Percentiles rank a stretch among this genome's conserved stretches.
Conservation (phyloP, 208 protist genomes). For the Acanthamoeba triangularis region DNA sequence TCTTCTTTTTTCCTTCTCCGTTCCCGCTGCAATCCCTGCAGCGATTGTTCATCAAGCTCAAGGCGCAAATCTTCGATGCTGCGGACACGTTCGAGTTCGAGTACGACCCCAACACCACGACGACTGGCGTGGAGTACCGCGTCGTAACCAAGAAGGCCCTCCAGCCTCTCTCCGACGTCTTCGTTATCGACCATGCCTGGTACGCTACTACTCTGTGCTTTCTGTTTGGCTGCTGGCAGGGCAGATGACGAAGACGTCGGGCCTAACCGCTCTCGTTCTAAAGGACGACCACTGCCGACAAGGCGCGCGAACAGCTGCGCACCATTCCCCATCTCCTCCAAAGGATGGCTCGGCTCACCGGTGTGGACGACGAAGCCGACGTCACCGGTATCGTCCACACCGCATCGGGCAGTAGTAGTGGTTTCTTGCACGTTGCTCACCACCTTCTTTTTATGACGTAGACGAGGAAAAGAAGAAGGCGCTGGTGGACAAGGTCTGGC, state of each 20-base stretch:
- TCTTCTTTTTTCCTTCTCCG: background rate
- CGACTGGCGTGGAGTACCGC: constrained; percentile 29
- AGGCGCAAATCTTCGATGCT: constrained; percentile 59
- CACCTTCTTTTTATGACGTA: background rate
- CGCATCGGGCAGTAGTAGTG: too few relatives aligned
- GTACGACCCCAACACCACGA: constrained; percentile 62
- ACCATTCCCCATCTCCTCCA: constrained; percentile 51
- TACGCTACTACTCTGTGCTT: background rate
- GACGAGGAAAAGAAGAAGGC: background rate
- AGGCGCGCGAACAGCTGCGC: constrained; percentile 60
- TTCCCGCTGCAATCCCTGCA: background rate
- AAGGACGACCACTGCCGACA: constrained; percentile 52
- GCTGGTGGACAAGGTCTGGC: constrained; percentile 48
- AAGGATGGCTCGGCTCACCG: background rate
- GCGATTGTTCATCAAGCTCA: constrained; percentile 69
- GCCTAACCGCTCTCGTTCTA: background rate
- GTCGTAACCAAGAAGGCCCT: constrained; percentile 70
- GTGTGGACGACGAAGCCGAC: background rate
- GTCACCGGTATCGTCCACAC: background rate
- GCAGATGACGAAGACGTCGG: background rate
- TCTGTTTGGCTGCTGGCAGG: background rate
- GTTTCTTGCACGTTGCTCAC: background rate
- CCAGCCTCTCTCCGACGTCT: constrained; percentile 34
- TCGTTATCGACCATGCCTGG: constrained; percentile 47
- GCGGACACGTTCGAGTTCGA: constrained; percentile 51